These are phyloP conservation scores for Pichia nanzhaoensis DNA, from an alignment of 805 yeast genomes.

Conservation along the genomic window DNA sequence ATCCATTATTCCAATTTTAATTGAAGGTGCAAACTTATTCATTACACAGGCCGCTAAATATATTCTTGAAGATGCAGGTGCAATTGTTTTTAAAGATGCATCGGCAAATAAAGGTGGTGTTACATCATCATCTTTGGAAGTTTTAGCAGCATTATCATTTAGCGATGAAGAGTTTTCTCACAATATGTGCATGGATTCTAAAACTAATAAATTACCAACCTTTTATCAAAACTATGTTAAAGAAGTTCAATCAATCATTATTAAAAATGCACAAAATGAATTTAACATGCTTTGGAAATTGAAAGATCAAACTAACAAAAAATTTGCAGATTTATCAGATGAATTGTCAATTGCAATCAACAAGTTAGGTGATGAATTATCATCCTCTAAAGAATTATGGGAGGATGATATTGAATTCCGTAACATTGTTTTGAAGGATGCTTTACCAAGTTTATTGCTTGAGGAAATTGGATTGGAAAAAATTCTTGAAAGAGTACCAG, in stretches of 20 bases:
- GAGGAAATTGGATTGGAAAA: constrained; percentile 57
- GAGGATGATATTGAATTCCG: constrained; percentile 70
- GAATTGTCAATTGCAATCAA: constrained; percentile 65
- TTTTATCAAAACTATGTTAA: constrained; percentile 80
- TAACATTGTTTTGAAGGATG: constrained; percentile 64
- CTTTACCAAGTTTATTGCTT: constrained; percentile 71
- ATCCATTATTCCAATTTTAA: constrained; percentile 75
- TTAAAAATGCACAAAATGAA: constrained; percentile 73
- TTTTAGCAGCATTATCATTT: constrained; percentile 86
- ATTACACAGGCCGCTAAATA: constrained; percentile 92
- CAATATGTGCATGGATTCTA: constrained; percentile 68
- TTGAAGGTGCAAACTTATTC: constrained; percentile 96
- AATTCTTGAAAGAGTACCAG: constrained; percentile 76
- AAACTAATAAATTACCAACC: constrained; percentile 48
- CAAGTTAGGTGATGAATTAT: constrained; percentile 64
- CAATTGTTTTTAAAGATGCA: constrained; percentile 87
- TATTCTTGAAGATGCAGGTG: constrained; percentile 79
- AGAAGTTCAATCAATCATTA: constrained; percentile 72
- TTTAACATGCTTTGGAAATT: constrained; percentile 84
- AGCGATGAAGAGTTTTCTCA: constrained; percentile 76
- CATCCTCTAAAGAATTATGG: constrained; percentile 78
- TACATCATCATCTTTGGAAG: constrained; percentile 93
- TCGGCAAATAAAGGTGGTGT: constrained; percentile 98
- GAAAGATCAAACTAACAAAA: constrained; percentile 53
- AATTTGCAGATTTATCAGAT: constrained; percentile 64